These are phyloP conservation scores for Spirogloea muscicola DNA, from an alignment of 139 green algal genomes.

Conservation along the genomic window DNA sequence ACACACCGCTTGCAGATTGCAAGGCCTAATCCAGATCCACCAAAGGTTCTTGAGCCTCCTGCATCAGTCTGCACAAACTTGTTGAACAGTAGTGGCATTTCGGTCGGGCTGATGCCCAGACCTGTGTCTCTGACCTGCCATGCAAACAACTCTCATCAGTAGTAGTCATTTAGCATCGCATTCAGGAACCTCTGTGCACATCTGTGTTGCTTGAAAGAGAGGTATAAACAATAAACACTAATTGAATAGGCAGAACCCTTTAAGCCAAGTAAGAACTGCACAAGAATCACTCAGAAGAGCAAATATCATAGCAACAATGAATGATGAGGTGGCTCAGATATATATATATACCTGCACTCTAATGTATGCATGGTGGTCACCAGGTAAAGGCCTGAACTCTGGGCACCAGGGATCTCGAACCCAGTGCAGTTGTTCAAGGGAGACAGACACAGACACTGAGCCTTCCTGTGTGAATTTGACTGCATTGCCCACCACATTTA, in stretches of 20 bases:
- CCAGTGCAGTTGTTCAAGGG: constrained; percentile 27
- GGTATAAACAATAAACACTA: no score
- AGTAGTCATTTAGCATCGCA: no score
- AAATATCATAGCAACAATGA: no score
- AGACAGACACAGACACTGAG: constrained; percentile 27
- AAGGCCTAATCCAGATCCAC: constrained; percentile 42
- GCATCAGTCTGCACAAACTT: constrained; percentile 48
- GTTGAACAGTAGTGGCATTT: constrained; percentile 40
- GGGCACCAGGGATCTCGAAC: constrained; percentile 36
- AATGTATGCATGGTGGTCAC: constrained; percentile 24
- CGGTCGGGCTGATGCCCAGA: constrained; percentile 21
- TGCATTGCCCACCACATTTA: constrained; percentile 50
- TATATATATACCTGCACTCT: constrained; percentile 45
- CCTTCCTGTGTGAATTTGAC: constrained; percentile 52
- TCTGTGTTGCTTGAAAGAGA: no score
- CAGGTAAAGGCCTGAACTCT: constrained; percentile 17
- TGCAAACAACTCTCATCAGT: no score
- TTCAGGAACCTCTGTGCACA: no score
- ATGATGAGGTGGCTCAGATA: no score
- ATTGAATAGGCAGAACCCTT: no score
- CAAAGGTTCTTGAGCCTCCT: constrained; percentile 22
- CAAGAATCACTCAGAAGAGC: no score
- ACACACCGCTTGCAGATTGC: constrained; percentile 40
- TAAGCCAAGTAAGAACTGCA: no score
- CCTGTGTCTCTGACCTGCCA: constrained; percentile 51